Evolutionary conservation across 225 moss, liverwort and hornwort genomes (phyloP).

Genomic region (Pseudoscleropodium purum): DNA sequence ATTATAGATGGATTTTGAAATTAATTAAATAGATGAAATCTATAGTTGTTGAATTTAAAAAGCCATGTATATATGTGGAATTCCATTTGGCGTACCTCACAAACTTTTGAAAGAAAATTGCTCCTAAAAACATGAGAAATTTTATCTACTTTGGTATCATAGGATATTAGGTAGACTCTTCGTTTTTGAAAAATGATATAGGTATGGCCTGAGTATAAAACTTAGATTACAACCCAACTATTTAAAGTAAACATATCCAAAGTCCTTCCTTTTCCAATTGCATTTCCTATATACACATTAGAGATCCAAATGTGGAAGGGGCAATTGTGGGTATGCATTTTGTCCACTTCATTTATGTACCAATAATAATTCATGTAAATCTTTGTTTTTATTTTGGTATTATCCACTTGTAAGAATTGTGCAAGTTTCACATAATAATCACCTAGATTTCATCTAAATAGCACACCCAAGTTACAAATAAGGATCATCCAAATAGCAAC

Average conservation of each 20-base stretch:
- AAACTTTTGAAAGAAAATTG: neutral
- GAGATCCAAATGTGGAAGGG: rapidly evolving
- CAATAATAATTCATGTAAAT: neutral
- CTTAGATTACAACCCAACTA: neutral
- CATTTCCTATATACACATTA: rapidly evolving
- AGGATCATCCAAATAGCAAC: neutral
- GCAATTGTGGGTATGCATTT: rapidly evolving
- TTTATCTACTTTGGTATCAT: neutral
- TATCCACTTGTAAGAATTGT: neutral
- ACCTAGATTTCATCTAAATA: rapidly evolving
- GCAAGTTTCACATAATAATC: neutral
- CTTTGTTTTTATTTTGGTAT: neutral
- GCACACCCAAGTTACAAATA: neutral
- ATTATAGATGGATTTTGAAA: rapidly evolving
- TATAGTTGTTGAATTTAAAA: neutral
- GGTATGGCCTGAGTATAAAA: rapidly evolving
- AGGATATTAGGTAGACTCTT: neutral
- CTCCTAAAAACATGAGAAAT: rapidly evolving
- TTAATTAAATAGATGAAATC: neutral
- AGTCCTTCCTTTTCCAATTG: neutral
- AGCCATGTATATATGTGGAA: neutral
- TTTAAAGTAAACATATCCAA: neutral
- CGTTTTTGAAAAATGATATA: neutral
- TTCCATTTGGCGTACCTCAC: neutral
- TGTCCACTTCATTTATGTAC: neutral